phyloP scores from a whole-genome alignment of 2,329 filamentous ascomycete species.

The Penicillium sp. region DNA sequence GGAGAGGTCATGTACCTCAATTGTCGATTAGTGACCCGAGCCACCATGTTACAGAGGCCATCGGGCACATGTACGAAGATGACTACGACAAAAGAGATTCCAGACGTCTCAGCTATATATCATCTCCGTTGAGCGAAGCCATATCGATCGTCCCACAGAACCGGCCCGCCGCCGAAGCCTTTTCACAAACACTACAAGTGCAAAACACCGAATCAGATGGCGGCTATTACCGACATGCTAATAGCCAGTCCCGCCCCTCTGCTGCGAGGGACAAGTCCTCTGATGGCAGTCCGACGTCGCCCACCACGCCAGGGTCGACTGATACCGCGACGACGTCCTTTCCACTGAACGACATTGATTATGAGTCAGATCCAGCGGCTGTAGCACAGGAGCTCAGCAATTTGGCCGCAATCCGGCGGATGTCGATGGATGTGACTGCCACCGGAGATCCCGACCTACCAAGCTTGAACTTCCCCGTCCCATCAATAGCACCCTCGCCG shows the following conservation, averaged over 20 bases:
- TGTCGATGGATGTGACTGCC: conserved; percentile 88
- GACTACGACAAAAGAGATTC: conserved; percentile 65
- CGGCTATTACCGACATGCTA: conserved; percentile 32
- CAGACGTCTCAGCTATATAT: conserved; percentile 77
- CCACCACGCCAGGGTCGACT: conserved; percentile 62
- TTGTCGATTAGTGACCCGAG: conserved; percentile 82
- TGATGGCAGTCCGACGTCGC: conserved; percentile 56
- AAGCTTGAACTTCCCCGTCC: conserved; percentile 48
- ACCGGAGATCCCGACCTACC: conserved; percentile 63
- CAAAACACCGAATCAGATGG: conserved; percentile 42
- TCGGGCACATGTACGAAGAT: conserved; percentile 87
- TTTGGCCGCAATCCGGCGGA: conserved; percentile 82
- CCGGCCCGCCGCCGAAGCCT: conserved; percentile 33
- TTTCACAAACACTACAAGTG: conserved; percentile 34
- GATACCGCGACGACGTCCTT: conserved; percentile 66
- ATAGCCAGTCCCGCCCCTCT: conserved; percentile 39
- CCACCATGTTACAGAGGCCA: conserved; percentile 93
- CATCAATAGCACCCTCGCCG: conserved; percentile 49
- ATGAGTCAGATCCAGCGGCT: conserved; percentile 86
- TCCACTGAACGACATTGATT: conserved; percentile 81
- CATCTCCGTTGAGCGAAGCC: conserved; percentile 51
- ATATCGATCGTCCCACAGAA: conserved; percentile 45
- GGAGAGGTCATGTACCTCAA: conserved; percentile 64
- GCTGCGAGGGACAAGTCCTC: conserved; percentile 38
- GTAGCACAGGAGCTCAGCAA: conserved; percentile 93